A percentile compares a stretch with the other conserved stretches of the same genome.
These are phyloP conservation scores for Coniophora puteana DNA, from an alignment of 1,284 basidiomycete genomes.

Conservation along the genomic window DNA sequence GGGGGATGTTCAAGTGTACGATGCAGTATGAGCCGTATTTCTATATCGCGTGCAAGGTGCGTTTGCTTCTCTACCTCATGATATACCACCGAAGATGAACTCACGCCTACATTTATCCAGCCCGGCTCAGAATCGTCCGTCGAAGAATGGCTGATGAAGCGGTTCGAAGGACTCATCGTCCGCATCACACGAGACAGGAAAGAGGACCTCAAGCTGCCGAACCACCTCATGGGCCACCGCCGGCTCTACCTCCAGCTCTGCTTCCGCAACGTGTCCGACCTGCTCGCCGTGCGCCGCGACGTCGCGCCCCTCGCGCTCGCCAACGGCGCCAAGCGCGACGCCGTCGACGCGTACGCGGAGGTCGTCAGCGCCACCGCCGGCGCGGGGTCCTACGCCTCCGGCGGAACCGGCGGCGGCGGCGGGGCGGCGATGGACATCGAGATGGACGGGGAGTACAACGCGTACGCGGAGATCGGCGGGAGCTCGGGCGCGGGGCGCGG, in stretches of 20 bases:
- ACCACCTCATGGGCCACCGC: conserved; percentile 92
- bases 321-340: conserved; percentile 92
- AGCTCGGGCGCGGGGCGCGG: too few species aligned
- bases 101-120: too few species aligned
- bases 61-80: conserved; percentile 18
- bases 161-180: conserved; percentile 84
- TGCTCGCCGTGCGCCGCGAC: conserved; percentile 85
- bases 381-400: conserved; percentile 39
- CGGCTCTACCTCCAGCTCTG: conserved; percentile 86
- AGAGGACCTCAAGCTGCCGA: conserved; percentile 94
- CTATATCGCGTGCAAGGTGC: conserved; percentile 84
- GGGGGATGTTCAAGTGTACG: conserved; percentile 94
- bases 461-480: conserved; percentile 52
- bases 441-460: conserved; percentile 63
- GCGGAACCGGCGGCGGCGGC: too few species aligned
- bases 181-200: conserved; percentile 82
- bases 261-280: conserved; percentile 92
- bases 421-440: conserved; percentile 56
- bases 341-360: conserved; percentile 97
- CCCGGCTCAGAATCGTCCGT: conserved; percentile 85
- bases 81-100: conserved; percentile 4
- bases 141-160: conserved; percentile 95
- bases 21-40: conserved; percentile 95
- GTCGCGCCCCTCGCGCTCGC: conserved; percentile 86
- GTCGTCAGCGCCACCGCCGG: conserved; percentile 80